These are phyloP conservation scores for Botrytis deweyae DNA, from an alignment of 2,329 filamentous ascomycete species.

Conservation along the genomic window DNA sequence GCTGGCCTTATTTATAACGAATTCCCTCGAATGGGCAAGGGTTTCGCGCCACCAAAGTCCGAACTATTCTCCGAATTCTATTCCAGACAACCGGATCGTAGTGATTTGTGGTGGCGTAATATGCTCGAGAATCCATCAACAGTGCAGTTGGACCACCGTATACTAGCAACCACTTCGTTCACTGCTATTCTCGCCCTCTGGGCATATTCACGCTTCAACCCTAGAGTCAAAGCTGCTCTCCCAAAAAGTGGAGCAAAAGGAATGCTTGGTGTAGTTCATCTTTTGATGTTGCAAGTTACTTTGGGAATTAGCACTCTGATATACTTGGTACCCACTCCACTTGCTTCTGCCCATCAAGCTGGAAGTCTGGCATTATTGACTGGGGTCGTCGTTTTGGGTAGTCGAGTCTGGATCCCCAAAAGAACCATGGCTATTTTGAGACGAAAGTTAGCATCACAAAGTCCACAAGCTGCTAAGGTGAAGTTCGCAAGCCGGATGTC, in stretches of 20 bases:
- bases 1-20: conserved; percentile 98
- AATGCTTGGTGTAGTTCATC: conserved; percentile 75
- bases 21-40: conserved; percentile 91
- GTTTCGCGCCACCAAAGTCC: conserved; percentile 73
- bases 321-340: conserved; percentile 85
- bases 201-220: conserved; percentile 72
- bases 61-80: conserved; percentile 89
- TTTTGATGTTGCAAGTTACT: conserved; percentile 76
- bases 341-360: conserved; percentile 91
- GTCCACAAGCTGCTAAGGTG: conserved; percentile 21
- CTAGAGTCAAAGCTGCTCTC: conserved; percentile 54
- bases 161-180: conserved; percentile 87
- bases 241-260: conserved; percentile 65
- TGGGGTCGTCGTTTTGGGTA: conserved; percentile 76
- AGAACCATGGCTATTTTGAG: conserved; percentile 61
- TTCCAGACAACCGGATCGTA: conserved; percentile 71
- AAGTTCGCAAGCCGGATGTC: neutral
- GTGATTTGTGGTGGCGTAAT: conserved; percentile 95
- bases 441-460: conserved; percentile 27
- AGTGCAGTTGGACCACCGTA: conserved; percentile 93
- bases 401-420: conserved; percentile 71
- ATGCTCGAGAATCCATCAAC: conserved; percentile 95
- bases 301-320: conserved; percentile 89
- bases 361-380: conserved; percentile 83
- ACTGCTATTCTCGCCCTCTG: conserved; percentile 75